Base-by-base conservation (phyloP, 2,329 filamentous ascomycete species). In the Botryotinia convoluta region DNA sequence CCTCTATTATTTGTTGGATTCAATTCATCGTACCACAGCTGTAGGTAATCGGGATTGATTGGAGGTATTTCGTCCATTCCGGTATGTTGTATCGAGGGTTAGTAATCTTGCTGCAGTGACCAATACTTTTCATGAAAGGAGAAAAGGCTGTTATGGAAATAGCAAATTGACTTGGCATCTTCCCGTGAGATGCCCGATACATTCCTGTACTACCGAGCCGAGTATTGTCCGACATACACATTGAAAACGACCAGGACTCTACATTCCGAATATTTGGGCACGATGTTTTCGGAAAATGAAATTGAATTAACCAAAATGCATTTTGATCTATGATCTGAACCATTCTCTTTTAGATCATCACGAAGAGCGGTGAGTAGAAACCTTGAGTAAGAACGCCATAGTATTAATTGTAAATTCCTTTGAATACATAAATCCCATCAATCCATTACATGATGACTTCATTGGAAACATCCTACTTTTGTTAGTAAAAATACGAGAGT, bases 361-460 rank as follows among this genome's bases (percentile, higher is more conserved):
- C 16, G 8, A 12, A 42, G 22, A 68, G 10, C 20, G 7, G 10
- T 26, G n/a, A 12, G 5, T 29, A 29, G 48, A 68, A 68, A 68
- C 5, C n/a, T 42, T 26, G 20, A 37, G 54, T 45, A 44, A 60
- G 20, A 61, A 61, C 68, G 68, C 39, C 37, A 45, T 61, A 22
- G 29, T 70, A 70, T 70, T 70, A 61, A 51, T 60, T 44, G 37
- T 61, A 61, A 70, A 61, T 45, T 18, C 54, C 60, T n/a, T 18
- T 39, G 54, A 42, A 22, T 42, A 42, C 65, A 57, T 18, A 42
- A 26, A 12, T 29, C 22, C 37, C 45, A 73, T 69, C 18, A 39
- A 70, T 63, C 39, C 45, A 67, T 87, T 89, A 98, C 95, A 98
- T 98, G 82, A 98, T 98, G 80, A 97, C 93, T 82, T 92, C 90